Base-by-base conservation (phyloP, 257 asterid species). In the Nicotiana benthamiana region DNA sequence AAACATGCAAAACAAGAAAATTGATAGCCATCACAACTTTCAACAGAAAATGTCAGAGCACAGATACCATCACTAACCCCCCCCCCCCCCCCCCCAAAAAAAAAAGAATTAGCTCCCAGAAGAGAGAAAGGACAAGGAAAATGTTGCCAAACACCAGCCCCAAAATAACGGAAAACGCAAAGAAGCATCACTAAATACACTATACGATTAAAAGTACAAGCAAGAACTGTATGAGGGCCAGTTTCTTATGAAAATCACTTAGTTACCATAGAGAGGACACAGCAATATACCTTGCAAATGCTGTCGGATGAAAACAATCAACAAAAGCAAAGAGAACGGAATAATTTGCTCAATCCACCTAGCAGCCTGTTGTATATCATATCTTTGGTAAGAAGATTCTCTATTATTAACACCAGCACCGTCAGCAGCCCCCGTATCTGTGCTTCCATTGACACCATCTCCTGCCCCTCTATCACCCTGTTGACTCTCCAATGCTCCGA, bases 351-450 rank as follows among this genome's bases (percentile, higher is more conserved):
- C 98, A 61, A 93, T 93, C 97, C 96, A 92, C 75, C 97, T 86
- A 82, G 97, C 97, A 81, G 92, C 97, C 84, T 92, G 97, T 82
- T 92, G 98, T 81, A 93, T 90, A 84, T 92, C 98, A 74, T 94
- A 92, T 87, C 97, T 87, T 85, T 94, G 98, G 87, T 93, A 90
- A 75, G 98, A 90, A 80, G 98, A 90, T 79, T 89, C 97, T 87
- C 97, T 88, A 77, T 80, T 85, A 80, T 82, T 88, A 82, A 51
- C 63, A 75, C 88, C 90, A 84, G 8, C 87, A 77, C 87, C 94
- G 52, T 89, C 97, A 11, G 83, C 84, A 80, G 84, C 78, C 51
- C 88, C 92, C 0, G 83, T 53, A 86, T 88, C 87, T 46, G 61
- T 81, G 80, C 70, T 88, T 4, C 85, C 85, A 86, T 78, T 83